Evolutionary conservation across 2,329 filamentous ascomycete genomes (phyloP).

Genomic region (Fusarium avenaceum): DNA sequence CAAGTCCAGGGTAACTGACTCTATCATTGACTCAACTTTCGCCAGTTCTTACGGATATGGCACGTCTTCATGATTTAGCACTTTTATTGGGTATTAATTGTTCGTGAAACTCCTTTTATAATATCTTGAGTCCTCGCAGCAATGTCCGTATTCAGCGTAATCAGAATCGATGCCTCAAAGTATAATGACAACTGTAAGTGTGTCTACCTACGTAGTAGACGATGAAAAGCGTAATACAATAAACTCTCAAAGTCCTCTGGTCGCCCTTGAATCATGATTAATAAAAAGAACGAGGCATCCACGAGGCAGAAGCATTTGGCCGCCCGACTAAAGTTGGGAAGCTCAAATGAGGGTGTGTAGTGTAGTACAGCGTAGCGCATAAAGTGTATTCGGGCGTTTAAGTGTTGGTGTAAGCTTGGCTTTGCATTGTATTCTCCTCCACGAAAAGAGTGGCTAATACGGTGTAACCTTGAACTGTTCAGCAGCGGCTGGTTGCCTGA

Average conservation of each 20-base stretch:
- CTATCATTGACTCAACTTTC: too few species aligned
- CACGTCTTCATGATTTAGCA: too few species aligned
- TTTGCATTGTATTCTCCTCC: conserved; percentile 2
- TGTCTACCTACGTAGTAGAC: too few species aligned
- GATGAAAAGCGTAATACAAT: background rate
- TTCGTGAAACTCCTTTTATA: too few species aligned
- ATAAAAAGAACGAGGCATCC: conserved; percentile 15
- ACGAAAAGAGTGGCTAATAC: background rate
- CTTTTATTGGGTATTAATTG: too few species aligned
- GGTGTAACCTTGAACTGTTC: conserved; percentile 18
- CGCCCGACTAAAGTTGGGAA: conserved; percentile 24
- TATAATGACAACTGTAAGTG: too few species aligned
- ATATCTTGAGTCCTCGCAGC: too few species aligned
- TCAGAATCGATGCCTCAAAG: too few species aligned
- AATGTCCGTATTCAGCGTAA: too few species aligned
- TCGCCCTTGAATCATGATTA: background rate
- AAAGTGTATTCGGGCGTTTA: background rate
- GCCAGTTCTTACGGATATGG: too few species aligned
- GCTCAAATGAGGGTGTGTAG: conserved; percentile 22
- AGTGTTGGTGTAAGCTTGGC: background rate
- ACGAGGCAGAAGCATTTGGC: conserved; percentile 15
- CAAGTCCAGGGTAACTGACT: background rate
- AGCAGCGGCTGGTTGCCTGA: conserved; percentile 29
- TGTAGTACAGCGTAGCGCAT: background rate
- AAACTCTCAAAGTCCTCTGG: background rate